A percentile compares a stretch with the other conserved stretches of the same genome.
Evolutionary conservation across 2,329 filamentous ascomycete genomes (phyloP).

Genomic region (Colletotrichum truncatum): DNA sequence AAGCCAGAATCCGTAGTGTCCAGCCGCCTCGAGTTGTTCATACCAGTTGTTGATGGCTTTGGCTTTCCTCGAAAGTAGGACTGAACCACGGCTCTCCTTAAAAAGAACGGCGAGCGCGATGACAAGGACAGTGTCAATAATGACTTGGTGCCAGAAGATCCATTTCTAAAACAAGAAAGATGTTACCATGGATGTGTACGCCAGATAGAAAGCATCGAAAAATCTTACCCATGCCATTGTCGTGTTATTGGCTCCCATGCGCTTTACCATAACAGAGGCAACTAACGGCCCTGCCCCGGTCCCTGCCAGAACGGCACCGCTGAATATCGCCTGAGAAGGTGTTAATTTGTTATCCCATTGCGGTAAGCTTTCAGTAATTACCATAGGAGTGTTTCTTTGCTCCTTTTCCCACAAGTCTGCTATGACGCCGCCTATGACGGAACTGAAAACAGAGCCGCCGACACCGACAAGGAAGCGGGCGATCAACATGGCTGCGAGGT

Average conservation of each 20-base stretch:
- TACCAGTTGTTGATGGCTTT: constrained; percentile 81
- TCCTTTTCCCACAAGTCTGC: constrained; percentile 84
- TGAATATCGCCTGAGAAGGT: constrained; percentile 70
- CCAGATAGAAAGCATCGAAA: background rate
- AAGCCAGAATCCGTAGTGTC: constrained; percentile 60
- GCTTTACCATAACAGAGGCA: constrained; percentile 73
- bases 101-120: constrained; percentile 74
- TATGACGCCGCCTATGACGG: constrained; percentile 92
- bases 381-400: constrained; percentile 87
- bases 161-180: constrained; percentile 74
- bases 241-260: constrained; percentile 51
- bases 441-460: constrained; percentile 83
- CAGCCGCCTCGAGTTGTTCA: constrained; percentile 72
- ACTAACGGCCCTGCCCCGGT: constrained; percentile 83
- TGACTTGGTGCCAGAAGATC: constrained; percentile 89
- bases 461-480: constrained; percentile 80
- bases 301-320: constrained; percentile 79
- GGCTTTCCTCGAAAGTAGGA: constrained; percentile 82
- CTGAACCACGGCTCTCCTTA: constrained; percentile 83
- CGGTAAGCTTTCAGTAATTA: background rate
- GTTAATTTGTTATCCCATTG: background rate
- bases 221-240: constrained; percentile 36
- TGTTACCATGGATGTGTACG: background rate
- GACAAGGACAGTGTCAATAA: constrained; percentile 72
- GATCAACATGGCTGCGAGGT: constrained; percentile 77